Evolutionary conservation across 2,329 filamentous ascomycete genomes (phyloP), one percentile per base, ranked within the genome.

Genomic region (Orbilia oligospora): DNA sequence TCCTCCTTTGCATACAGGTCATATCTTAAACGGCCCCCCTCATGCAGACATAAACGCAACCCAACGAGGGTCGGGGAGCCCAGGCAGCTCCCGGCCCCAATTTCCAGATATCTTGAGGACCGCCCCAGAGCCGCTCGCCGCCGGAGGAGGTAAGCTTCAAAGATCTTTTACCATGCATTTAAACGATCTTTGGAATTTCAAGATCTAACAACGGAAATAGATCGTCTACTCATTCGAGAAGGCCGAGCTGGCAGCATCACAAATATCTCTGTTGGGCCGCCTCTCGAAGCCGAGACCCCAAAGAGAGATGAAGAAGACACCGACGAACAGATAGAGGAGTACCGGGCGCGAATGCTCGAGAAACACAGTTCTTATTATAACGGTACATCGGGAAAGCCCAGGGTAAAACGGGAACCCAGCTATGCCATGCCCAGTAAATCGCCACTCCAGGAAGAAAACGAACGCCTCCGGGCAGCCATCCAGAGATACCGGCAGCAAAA

Each of bases 111-210:
- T 78, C 61, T 61, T 78, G 33, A 78, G 75, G 49, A 55, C 75
- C 33, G 75, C 66, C 51, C 61, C 75, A 67, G 75, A 78, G 68
- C 61, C 75, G 55, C 53, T 67, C 66, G 41, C 68, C 64, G 41
- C 75, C 71, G 68, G 66, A 55, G 67, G 68, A 78, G 75, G 75
- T 78, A 71, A 78, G 75, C 58, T 78, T 72, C 63, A 71, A 72
- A 78, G 64, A 55, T 51, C 63, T 69, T 78, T 72, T 56, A 72
- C 63, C 69, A 36, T 44, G 5, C 70, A 72, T 61, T 61, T 78
- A 46, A 67, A 67, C 55, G 70, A 73, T 64, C 70, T 73, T 51
- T 78, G 65, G 22, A 68, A 55, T 69, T 72, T 67, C 68, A 69
- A 78, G 66, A 72, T 78, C 75, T 78, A 78, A 78, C 68, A 77